Evolutionary conservation across 805 yeast species (phyloP).

Genomic region (Huiozyma sinensis): DNA sequence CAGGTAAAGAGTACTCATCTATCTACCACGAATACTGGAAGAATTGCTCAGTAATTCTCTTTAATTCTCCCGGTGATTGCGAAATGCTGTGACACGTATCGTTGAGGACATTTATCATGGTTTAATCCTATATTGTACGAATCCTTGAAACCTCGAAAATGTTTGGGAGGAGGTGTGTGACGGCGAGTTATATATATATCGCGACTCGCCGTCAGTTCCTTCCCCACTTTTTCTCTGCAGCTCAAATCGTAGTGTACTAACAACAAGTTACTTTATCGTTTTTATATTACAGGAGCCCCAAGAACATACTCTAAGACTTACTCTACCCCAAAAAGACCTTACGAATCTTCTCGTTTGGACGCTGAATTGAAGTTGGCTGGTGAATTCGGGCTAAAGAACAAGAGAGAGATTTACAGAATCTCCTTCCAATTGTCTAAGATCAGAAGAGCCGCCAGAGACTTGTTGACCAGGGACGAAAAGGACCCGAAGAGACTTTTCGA

Average conservation of each 20-base stretch:
- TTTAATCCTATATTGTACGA: no score
- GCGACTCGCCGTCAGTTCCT: no score
- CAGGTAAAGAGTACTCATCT: conserved; percentile 29
- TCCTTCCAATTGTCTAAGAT: conserved; percentile 98
- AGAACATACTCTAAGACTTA: conserved; percentile 98
- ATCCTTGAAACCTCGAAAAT: no score
- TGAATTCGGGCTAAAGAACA: conserved; percentile 99
- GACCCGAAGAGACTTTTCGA: conserved; percentile 99
- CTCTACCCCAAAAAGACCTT: conserved; percentile 98
- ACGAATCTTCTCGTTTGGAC: conserved; percentile 98
- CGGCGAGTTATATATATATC: no score
- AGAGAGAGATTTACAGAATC: conserved; percentile 99
- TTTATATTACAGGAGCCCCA: conserved; percentile 67
- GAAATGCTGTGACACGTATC: background rate
- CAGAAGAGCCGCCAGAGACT: conserved; percentile 99
- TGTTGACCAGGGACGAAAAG: conserved; percentile 98
- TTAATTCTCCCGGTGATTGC: background rate
- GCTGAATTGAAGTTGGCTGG: conserved; percentile 99
- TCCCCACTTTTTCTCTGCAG: no score
- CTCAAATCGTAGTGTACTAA: no score
- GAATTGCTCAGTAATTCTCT: no score
- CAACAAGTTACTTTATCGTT: no score
- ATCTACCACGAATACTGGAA: no score
- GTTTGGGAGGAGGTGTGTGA: no score
- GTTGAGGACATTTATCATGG: background rate